Percentiles rank a stretch among this genome's conserved stretches.
Conservation (phyloP, 225 moss, liverwort and hornwort species). For the Thuidium tamariscinum region DNA sequence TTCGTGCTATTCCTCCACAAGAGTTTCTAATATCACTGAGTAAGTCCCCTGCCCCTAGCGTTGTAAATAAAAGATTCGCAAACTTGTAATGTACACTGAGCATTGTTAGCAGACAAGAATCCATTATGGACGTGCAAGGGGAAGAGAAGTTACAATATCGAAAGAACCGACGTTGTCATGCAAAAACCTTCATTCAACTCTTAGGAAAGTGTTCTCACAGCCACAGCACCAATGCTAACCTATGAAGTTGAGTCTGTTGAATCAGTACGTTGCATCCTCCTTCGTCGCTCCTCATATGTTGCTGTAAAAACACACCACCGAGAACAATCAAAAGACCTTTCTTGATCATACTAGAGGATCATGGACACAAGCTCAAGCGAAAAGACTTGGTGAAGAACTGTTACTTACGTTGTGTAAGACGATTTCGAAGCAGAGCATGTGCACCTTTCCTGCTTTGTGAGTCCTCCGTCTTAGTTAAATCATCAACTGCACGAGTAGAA, state of each 20-base stretch:
- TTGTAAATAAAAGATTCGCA: background rate
- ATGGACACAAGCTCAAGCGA: background rate
- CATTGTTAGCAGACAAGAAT: background rate
- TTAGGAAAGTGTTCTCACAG: background rate
- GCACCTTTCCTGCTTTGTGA: constrained; percentile 9
- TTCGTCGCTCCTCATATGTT: constrained; percentile 48
- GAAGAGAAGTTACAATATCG: background rate
- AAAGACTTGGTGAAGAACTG: background rate
- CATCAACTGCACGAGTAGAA: background rate
- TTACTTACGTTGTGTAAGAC: constrained; percentile 60
- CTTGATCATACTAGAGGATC: background rate
- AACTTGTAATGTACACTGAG: background rate
- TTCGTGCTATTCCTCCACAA: background rate
- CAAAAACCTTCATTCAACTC: background rate
- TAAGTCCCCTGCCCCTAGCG: background rate
- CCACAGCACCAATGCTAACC: background rate
- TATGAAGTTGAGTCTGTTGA: background rate
- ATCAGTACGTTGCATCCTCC: background rate
- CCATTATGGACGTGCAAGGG: background rate
- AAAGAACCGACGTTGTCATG: background rate
- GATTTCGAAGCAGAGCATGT: constrained; percentile 37
- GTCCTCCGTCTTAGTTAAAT: background rate
- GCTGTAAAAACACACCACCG: constrained; percentile 12
- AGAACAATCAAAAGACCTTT: background rate
- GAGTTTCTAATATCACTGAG: background rate